Percentiles rank a stretch among this genome's conserved stretches.
Evolutionary conservation across 441 rosid species (phyloP).

Genomic region (Syzygium syzygioides): DNA sequence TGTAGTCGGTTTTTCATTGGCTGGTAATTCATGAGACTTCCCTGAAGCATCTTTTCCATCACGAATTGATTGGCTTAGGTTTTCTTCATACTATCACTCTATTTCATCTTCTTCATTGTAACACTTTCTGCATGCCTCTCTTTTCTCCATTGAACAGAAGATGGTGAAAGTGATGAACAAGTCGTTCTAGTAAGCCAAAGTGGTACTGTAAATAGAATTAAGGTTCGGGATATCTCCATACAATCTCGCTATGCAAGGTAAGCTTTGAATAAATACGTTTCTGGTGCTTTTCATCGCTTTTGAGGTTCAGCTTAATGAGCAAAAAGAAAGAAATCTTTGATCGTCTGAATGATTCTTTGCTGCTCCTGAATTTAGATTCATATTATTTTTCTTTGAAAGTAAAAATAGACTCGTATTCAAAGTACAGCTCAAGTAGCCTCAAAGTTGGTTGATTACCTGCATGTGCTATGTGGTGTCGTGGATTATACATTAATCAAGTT

Average conservation of each 20-base stretch:
- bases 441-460: not conserved
- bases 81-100: not conserved
- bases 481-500: not conserved
- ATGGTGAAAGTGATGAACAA: slow-evolving; percentile 93
- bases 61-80: not conserved
- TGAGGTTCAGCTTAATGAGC: not conserved
- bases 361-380: not conserved
- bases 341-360: not conserved
- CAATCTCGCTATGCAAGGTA: slow-evolving; percentile 92
- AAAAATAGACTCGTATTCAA: not conserved
- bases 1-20: slow-evolving; percentile 79
- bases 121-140: not conserved
- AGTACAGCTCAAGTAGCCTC: not conserved
- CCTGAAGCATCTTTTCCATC: not conserved
- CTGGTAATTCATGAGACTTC: slow-evolving; percentile 38
- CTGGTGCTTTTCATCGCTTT: not conserved
- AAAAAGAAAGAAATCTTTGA: not conserved
- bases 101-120: not conserved
- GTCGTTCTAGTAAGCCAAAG: slow-evolving; percentile 94
- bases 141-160: slow-evolving; percentile 33
- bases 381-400: not conserved
- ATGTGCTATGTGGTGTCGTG: not conserved
- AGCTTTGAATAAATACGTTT: not conserved
- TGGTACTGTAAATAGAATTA: slow-evolving; percentile 85
- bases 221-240: slow-evolving; percentile 85